Base-by-base conservation (phyloP, 1,139 yeast species). In the Geotrichum fermentans region DNA sequence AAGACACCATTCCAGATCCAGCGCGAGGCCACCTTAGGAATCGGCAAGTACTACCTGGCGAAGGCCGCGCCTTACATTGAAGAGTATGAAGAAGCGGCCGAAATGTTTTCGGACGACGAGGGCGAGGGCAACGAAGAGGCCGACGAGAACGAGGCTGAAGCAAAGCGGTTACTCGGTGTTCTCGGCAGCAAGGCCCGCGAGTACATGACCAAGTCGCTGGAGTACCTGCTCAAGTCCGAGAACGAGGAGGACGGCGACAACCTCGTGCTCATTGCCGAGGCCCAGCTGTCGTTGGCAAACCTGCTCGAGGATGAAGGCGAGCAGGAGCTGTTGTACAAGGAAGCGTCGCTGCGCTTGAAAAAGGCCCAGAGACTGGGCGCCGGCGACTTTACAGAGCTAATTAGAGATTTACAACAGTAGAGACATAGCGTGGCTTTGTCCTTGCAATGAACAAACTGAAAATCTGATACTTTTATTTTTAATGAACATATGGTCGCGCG, bases 261-360 rank as follows among this genome's bases (percentile, higher is more conserved):
- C 7, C 83, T 92, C 84, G 96, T 82, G 5, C 77, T 78, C 43
- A 56, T 84, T 40, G 96, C 96, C 2, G 97, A 92, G 64, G 90
- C 95, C 0, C 73, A 79, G 62, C 85, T 90, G 33, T 78, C 83
- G 13, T 70, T 86, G 57, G 97, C 90, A 8, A 89, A 89, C 61
- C 63, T 88, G 51, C 21, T 28, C 10, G 68, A 78, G 38, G 89
- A 83, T 34, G 74, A 84, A 47, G 67, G 69, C 33, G 82, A 81
- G 42, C 95, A 87, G 66, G 84, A 81, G 53, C 59, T 71, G 13
- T 68, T 75, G 49, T 89, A 89, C 63, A 63, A 68, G 22, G 74
- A 77, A 50, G 97, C 97, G 0, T 90, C 64, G 13, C 43, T 49
- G 34, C 56, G 64, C 6, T 57, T 70, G 33, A 60, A 60, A 41